phyloP scores from a whole-genome alignment of 768 basidiomycete genomes.

The Termitomyces heimii region DNA sequence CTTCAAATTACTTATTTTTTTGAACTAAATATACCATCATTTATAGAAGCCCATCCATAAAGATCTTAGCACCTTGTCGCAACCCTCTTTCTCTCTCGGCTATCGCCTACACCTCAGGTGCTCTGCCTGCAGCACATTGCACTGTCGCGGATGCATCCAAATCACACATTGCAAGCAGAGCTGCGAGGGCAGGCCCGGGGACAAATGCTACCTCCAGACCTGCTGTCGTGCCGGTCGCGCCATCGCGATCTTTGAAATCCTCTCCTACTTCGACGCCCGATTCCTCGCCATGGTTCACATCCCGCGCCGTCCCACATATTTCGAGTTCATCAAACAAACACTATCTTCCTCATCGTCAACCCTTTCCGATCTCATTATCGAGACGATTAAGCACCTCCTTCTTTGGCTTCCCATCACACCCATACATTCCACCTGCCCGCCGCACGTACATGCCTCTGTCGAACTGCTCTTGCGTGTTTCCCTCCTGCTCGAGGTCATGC shows the following conservation, averaged over 20 bases:
- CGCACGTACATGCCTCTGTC: neutral
- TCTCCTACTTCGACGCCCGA: conserved; percentile 8
- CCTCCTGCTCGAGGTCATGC: conserved; percentile 7
- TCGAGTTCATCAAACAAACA: neutral
- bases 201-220: neutral
- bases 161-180: conserved; percentile 1
- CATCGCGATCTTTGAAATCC: conserved; percentile 9
- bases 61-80: neutral
- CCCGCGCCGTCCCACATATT: neutral
- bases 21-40: neutral
- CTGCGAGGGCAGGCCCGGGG: neutral
- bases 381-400: neutral
- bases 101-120: conserved; percentile 8
- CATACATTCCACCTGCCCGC: neutral
- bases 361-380: neutral
- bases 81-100: neutral
- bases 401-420: conserved; percentile 3
- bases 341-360: neutral
- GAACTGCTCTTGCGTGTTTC: neutral
- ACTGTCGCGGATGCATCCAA: conserved; percentile 11
- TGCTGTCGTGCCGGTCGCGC: conserved; percentile 12
- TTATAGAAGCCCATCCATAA: conserved; percentile 3
- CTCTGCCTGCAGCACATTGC: conserved; percentile 1
- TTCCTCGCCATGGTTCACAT: neutral
- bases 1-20: neutral